These are phyloP conservation scores for Pleurotus cornucopiae DNA, from an alignment of 768 basidiomycete species.

Conservation along the genomic window DNA sequence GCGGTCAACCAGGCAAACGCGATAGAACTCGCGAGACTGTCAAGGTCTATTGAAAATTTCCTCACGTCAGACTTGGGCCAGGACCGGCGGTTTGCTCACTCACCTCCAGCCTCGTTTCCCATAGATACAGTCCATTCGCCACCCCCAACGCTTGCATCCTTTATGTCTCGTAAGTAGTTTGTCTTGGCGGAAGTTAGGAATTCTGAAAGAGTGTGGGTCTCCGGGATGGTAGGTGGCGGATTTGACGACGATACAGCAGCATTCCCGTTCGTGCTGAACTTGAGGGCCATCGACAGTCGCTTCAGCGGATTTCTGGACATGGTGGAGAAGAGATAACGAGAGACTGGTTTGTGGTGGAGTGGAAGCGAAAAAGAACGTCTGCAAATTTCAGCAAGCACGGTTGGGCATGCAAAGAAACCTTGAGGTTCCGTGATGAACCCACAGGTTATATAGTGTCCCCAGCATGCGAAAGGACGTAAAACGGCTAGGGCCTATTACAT, in stretches of 20 bases:
- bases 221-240: neutral
- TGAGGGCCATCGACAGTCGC: conserved; percentile 32
- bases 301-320: conserved; percentile 15
- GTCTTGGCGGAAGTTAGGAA: conserved; percentile 48
- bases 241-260: neutral
- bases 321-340: neutral
- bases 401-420: neutral
- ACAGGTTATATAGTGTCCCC: neutral
- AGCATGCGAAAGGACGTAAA: conserved; percentile 1
- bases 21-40: conserved; percentile 82
- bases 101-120: conserved; percentile 98
- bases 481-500: neutral
- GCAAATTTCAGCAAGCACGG: neutral
- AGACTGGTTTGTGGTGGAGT: neutral
- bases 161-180: conserved; percentile 55
- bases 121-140: conserved; percentile 80
- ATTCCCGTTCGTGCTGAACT: conserved; percentile 21
- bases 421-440: neutral
- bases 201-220: conserved; percentile 22
- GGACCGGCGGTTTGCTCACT: conserved; percentile 10
- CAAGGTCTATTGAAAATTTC: conserved; percentile 62
- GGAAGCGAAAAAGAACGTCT: neutral
- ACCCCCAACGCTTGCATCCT: conserved; percentile 35
- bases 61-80: neutral
- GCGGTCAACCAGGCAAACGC: conserved; percentile 77